These are phyloP conservation scores for Plenodomus tracheiphilus DNA, from an alignment of 2,329 filamentous ascomycete genomes.

Conservation along the genomic window DNA sequence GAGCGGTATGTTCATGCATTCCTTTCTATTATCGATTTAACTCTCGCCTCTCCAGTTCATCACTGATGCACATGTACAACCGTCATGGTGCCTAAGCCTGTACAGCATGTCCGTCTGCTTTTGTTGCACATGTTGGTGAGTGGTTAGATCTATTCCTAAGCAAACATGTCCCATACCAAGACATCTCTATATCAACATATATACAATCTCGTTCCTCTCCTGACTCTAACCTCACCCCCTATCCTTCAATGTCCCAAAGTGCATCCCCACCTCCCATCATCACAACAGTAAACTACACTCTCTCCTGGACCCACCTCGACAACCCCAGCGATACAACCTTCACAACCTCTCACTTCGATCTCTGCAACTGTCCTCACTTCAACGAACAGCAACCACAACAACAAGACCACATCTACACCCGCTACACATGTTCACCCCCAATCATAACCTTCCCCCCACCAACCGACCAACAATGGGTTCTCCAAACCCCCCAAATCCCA, in stretches of 20 bases:
- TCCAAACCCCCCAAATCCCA: constrained; percentile 23
- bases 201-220: too few relatives aligned
- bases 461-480: constrained; percentile 25
- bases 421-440: constrained; percentile 30
- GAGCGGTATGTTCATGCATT: constrained; percentile 16
- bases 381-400: constrained; percentile 14
- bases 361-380: constrained; percentile 27
- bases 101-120: too few relatives aligned
- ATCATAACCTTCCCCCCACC: constrained; percentile 21
- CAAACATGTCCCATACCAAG: too few relatives aligned
- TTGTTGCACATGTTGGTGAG: too few relatives aligned
- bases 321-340: constrained; percentile 39
- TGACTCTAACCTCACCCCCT: too few relatives aligned
- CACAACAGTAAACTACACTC: constrained; percentile 41
- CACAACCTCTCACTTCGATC: constrained; percentile 29
- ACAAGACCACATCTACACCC: constrained; percentile 35
- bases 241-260: constrained; percentile 6
- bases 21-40: constrained; percentile 16
- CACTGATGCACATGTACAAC: background rate
- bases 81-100: too few relatives aligned
- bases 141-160: too few relatives aligned
- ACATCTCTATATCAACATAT: too few relatives aligned
- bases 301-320: constrained; percentile 32
- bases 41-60: background rate
- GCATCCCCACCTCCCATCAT: constrained; percentile 41